These are phyloP conservation scores for Lactarius evosmus DNA, from an alignment of 768 basidiomycete species.

Conservation along the genomic window DNA sequence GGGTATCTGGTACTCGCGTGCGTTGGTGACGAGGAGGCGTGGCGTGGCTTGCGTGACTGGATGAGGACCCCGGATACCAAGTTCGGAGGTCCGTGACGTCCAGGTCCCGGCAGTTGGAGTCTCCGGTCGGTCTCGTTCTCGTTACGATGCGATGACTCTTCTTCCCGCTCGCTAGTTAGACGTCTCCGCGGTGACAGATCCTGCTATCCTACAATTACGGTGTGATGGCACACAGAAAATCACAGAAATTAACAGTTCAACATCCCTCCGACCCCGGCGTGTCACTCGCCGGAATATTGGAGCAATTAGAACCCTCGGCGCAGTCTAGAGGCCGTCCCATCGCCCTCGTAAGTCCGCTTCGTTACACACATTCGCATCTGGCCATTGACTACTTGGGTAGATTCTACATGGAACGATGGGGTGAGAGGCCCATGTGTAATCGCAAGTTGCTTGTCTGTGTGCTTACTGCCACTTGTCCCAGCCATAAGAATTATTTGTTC, in stretches of 20 bases:
- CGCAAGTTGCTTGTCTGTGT: background rate
- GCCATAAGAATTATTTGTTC: conserved; percentile 85
- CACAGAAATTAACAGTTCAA: conserved; percentile 5
- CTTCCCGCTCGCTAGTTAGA: background rate
- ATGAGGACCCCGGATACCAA: conserved; percentile 13
- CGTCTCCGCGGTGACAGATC: background rate
- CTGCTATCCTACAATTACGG: background rate
- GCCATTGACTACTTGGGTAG: conserved; percentile 38
- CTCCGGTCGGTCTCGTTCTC: background rate
- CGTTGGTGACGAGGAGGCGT: background rate
- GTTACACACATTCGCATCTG: conserved; percentile 1
- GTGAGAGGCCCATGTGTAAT: conserved; percentile 40
- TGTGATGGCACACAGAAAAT: background rate
- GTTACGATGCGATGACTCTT: background rate
- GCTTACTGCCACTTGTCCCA: conserved; percentile 32
- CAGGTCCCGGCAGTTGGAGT: background rate
- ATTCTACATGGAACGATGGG: conserved; percentile 79
- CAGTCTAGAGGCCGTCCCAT: conserved; percentile 11
- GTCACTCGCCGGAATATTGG: conserved; percentile 13
- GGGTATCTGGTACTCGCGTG: background rate
- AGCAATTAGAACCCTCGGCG: conserved; percentile 17
- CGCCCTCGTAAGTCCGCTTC: conserved; percentile 16
- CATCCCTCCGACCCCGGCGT: conserved; percentile 7
- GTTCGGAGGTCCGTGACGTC: background rate
- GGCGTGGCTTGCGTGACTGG: background rate